phyloP scores from a whole-genome alignment of 2,329 filamentous ascomycete species.

The Sarocladiaceae sp. region DNA sequence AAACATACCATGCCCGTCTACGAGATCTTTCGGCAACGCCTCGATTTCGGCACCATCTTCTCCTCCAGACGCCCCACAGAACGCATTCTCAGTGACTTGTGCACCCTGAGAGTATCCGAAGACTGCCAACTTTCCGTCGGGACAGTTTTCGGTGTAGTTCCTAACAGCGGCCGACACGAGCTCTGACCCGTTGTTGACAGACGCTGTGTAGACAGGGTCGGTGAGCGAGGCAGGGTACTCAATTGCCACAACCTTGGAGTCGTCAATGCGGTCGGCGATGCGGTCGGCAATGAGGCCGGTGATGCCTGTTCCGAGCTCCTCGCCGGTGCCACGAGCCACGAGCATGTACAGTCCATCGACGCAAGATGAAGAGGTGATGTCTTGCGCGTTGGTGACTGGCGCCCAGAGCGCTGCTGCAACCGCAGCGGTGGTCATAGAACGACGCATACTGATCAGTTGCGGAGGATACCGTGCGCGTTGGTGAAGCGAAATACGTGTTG shows the following conservation, averaged over 20 bases:
- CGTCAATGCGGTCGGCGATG: constrained; percentile 26
- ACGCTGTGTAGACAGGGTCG: constrained; percentile 25
- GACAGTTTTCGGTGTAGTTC: constrained; percentile 28
- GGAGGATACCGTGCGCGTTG: neutral
- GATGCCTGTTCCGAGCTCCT: constrained; percentile 26
- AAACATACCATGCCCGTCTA: constrained; percentile 28
- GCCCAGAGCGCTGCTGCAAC: neutral
- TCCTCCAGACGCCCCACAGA: constrained; percentile 29
- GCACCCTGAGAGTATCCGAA: constrained; percentile 38
- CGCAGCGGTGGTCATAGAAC: constrained; percentile 5
- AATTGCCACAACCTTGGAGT: constrained; percentile 26
- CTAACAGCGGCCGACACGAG: constrained; percentile 24
- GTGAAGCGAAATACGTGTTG: neutral
- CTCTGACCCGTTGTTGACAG: constrained; percentile 26
- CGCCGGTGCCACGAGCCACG: constrained; percentile 31
- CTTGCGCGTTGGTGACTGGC: constrained; percentile 15
- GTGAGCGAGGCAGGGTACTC: constrained; percentile 32
- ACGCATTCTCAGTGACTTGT: constrained; percentile 28
- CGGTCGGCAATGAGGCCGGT: constrained; percentile 25
- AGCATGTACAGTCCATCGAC: constrained; percentile 32
- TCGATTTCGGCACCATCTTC: constrained; percentile 19
- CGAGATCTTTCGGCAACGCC: constrained; percentile 19
- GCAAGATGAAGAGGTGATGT: constrained; percentile 17
- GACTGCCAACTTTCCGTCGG: constrained; percentile 32
- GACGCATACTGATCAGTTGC: neutral